A percentile compares a stretch with the other conserved stretches of the same genome.
Evolutionary conservation across 1,284 basidiomycete genomes (phyloP).

Genomic region (Cutaneotrichosporon sp.): DNA sequence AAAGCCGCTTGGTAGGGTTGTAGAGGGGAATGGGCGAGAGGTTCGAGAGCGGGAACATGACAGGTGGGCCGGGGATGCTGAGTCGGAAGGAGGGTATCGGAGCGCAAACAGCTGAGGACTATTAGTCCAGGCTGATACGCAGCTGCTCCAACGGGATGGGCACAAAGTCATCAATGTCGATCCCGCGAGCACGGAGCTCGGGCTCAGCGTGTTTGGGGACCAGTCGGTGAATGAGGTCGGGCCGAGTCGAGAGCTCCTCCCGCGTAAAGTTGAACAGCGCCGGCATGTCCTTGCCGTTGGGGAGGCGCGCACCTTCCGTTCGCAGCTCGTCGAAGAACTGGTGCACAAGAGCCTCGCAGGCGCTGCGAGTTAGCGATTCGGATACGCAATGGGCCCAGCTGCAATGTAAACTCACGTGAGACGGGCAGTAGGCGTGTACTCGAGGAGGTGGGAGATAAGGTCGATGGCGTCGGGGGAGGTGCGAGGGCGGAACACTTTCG

Average conservation of each 20-base stretch:
- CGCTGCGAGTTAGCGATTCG: too few species aligned
- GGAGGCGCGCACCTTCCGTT: conserved; percentile 83
- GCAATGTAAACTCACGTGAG: conserved; percentile 59
- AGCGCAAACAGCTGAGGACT: conserved; percentile 3
- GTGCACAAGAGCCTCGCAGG: conserved; percentile 89
- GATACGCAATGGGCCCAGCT: too few species aligned
- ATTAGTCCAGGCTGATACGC: conserved; percentile 73
- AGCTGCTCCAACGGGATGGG: conserved; percentile 91
- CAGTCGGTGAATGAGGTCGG: conserved; percentile 84
- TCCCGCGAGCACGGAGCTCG: conserved; percentile 77
- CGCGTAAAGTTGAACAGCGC: conserved; percentile 92
- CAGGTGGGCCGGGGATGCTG: conserved; percentile 19
- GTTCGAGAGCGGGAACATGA: conserved; percentile 12
- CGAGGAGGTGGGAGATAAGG: conserved; percentile 86
- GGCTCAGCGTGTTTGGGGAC: conserved; percentile 85
- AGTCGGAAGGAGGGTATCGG: conserved; percentile 7
- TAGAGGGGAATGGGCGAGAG: conserved; percentile 7
- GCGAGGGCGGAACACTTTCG: conserved; percentile 96
- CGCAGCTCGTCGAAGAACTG: conserved; percentile 97
- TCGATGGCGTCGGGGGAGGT: conserved; percentile 95
- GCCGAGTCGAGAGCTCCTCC: conserved; percentile 93
- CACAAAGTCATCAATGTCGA: conserved; percentile 85
- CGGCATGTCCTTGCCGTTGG: conserved; percentile 94
- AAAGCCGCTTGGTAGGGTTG: conserved; percentile 1
- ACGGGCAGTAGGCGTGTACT: conserved; percentile 93